A percentile compares a stretch with the other conserved stretches of the same genome.
Evolutionary conservation across 2,329 filamentous ascomycete species (phyloP).

Genomic region (Colletotrichum sp.): DNA sequence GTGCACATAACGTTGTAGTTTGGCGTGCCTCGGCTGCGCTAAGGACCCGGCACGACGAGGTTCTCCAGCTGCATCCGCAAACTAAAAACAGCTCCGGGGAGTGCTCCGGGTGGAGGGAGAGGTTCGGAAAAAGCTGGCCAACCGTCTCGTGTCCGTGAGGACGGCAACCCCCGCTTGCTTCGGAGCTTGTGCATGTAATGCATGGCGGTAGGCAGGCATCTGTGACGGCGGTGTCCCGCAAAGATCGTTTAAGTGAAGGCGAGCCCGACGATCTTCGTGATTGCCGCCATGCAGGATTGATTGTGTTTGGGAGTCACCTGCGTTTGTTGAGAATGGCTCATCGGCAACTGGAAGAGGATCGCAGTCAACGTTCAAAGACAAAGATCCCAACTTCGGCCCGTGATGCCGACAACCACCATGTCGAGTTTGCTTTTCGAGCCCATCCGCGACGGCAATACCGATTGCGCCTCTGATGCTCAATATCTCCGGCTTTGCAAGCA

Average conservation of each 20-base stretch:
- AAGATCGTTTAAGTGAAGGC: not conserved
- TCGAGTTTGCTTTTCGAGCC: not conserved
- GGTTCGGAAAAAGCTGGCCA: not conserved
- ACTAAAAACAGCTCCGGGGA: not conserved
- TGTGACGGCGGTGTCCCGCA: not conserved
- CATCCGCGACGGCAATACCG: not conserved
- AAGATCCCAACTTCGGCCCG: not conserved
- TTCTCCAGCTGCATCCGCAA: not conserved
- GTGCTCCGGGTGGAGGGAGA: not conserved
- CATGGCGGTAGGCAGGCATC: not conserved
- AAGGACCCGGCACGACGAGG: not conserved
- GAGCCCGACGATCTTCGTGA: not conserved
- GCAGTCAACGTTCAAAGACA: not conserved
- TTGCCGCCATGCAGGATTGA: not conserved
- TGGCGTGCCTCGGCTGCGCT: not conserved
- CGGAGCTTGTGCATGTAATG: not conserved
- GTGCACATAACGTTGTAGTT: not conserved
- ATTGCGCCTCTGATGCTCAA: not conserved
- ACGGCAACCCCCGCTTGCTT: not conserved
- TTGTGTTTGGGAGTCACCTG: not conserved
- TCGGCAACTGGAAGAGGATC: not conserved
- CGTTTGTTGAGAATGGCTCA: not conserved
- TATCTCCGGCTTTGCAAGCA: not conserved
- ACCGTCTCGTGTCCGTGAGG: not conserved
- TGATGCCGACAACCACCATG: not conserved